Evolutionary conservation across 1,284 basidiomycete species (phyloP).

Genomic region (Ganoderma boninense): DNA sequence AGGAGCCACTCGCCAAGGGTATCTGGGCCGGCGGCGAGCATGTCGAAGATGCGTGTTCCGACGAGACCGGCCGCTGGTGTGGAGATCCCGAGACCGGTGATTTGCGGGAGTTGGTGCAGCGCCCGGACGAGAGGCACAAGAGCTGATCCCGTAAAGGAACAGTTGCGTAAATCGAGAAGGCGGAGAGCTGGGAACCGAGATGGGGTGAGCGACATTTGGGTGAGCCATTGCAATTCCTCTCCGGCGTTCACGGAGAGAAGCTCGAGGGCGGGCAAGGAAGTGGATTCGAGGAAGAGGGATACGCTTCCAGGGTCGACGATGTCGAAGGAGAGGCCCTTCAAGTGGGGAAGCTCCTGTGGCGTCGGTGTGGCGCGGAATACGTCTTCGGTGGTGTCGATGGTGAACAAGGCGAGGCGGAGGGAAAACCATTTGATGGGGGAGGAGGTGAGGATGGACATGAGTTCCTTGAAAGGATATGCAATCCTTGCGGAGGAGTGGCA

Average conservation of each 20-base stretch:
- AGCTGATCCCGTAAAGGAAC: slow-evolving; percentile 41
- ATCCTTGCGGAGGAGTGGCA: slow-evolving; percentile 39
- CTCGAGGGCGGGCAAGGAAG: slow-evolving; percentile 36
- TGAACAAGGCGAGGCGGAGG: slow-evolving; percentile 40
- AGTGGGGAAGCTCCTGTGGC: slow-evolving; percentile 32
- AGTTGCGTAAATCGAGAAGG: slow-evolving; percentile 43
- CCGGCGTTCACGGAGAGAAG: slow-evolving; percentile 41
- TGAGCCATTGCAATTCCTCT: slow-evolving; percentile 45
- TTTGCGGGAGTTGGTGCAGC: slow-evolving; percentile 41
- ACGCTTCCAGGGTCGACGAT: slow-evolving; percentile 42
- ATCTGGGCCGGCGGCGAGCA: slow-evolving; percentile 36
- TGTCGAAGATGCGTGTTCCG: slow-evolving; percentile 42
- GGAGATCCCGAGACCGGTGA: slow-evolving; percentile 42
- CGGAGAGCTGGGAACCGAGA: slow-evolving; percentile 38
- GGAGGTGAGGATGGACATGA: slow-evolving; percentile 36
- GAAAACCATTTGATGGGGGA: slow-evolving; percentile 40
- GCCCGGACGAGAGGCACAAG: slow-evolving; percentile 43
- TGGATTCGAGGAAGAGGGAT: slow-evolving; percentile 42
- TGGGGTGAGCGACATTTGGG: slow-evolving; percentile 35
- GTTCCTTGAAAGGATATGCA: slow-evolving; percentile 39
- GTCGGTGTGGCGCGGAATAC: slow-evolving; percentile 37
- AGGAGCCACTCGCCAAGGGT: slow-evolving; percentile 39
- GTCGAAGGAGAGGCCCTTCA: slow-evolving; percentile 37
- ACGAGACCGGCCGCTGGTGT: slow-evolving; percentile 39
- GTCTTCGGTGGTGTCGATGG: slow-evolving; percentile 39